Conservation (phyloP, 163 green algal genomes). For the Scenedesmus sp. region DNA sequence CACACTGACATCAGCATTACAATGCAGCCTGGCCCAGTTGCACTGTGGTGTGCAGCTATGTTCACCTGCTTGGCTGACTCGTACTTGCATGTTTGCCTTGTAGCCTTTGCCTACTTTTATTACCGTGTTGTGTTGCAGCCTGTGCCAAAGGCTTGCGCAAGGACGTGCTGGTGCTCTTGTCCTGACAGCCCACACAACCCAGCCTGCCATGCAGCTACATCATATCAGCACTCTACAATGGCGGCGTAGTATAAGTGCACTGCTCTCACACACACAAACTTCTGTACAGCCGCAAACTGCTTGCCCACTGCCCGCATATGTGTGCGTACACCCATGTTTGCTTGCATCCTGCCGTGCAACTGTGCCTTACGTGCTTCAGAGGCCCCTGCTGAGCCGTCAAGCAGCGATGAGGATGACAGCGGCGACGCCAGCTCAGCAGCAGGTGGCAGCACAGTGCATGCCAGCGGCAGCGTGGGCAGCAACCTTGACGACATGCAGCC, state of each 20-base stretch:
- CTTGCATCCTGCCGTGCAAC: neutral
- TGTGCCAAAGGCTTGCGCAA: neutral
- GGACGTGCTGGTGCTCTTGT: neutral
- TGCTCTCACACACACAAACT: too few relatives aligned
- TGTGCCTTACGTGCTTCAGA: neutral
- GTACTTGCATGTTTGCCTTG: neutral
- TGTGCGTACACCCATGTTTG: neutral
- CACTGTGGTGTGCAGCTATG: neutral
- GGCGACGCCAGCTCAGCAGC: neutral
- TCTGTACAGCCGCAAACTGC: too few relatives aligned
- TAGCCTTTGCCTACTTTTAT: neutral
- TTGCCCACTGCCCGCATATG: neutral
- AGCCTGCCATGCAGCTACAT: neutral
- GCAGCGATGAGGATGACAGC: neutral
- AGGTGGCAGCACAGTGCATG: neutral
- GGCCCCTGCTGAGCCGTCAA: neutral
- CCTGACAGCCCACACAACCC: neutral
- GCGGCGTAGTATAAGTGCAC: too few relatives aligned
- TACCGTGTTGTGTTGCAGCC: too few relatives aligned
- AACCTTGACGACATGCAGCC: constrained; percentile 53
- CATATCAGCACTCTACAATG: neutral
- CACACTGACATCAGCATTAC: neutral
- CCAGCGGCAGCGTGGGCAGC: constrained; percentile 33
- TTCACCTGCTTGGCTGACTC: neutral
- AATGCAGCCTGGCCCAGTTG: neutral